A percentile compares a stretch with the other conserved stretches of the same genome.
Evolutionary conservation across 495 filamentous ascomycete species (phyloP).

Genomic region (Apodospora peruviana): DNA sequence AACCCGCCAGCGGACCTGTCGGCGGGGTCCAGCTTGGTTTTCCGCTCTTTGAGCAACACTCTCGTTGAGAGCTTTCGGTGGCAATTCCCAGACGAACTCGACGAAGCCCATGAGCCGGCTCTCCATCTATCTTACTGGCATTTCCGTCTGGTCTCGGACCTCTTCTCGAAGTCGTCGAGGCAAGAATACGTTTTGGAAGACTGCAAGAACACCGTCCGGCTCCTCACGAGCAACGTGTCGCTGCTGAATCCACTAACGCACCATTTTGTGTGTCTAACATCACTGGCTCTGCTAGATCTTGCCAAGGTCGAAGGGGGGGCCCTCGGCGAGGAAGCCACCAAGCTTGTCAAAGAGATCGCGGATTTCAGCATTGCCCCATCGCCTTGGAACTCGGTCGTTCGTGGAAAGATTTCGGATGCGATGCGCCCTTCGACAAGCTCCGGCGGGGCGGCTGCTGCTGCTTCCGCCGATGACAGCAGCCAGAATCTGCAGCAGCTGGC

Average conservation of each 20-base stretch:
- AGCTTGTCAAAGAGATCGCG: constrained; percentile 28
- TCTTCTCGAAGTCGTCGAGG: constrained; percentile 39
- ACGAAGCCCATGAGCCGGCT: constrained; percentile 34
- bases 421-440: constrained; percentile 22
- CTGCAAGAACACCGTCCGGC: constrained; percentile 50
- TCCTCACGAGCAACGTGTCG: constrained; percentile 51
- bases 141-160: constrained; percentile 56
- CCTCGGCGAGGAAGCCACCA: constrained; percentile 27
- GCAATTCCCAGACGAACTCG: constrained; percentile 30
- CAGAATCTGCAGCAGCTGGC: constrained; percentile 54
- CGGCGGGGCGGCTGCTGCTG: neutral
- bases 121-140: constrained; percentile 74
- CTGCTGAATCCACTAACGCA: constrained; percentile 63
- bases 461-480: too few species aligned
- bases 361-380: constrained; percentile 28
- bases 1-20: constrained; percentile 11
- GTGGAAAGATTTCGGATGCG: constrained; percentile 40
- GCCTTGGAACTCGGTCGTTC: constrained; percentile 43
- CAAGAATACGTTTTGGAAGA: constrained; percentile 52
- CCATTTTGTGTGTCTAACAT: constrained; percentile 63
- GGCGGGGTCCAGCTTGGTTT: constrained; percentile 4
- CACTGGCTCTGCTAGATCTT: constrained; percentile 63
- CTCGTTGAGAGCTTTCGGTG: constrained; percentile 43
- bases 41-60: constrained; percentile 20
- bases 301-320: constrained; percentile 32